Evolutionary conservation across 1,284 basidiomycete genomes (phyloP).

Genomic region (Wallemia ichthyophaga): DNA sequence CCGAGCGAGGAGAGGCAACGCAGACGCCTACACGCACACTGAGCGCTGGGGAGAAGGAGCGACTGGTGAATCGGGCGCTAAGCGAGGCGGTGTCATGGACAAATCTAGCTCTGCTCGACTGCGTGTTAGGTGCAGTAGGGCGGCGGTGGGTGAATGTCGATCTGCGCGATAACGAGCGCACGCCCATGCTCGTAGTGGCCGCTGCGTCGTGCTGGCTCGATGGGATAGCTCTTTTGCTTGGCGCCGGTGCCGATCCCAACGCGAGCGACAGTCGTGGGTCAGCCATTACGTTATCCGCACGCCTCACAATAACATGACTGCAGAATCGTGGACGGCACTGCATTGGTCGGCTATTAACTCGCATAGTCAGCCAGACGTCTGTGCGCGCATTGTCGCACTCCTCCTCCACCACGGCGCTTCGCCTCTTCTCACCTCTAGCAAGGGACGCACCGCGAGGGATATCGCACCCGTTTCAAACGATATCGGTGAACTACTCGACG

Average conservation of each 20-base stretch:
- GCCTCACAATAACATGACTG: neutral
- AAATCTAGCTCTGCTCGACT: neutral
- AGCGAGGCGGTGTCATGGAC: neutral
- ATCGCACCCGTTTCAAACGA: neutral
- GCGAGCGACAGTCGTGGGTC: neutral
- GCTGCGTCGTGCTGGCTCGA: neutral
- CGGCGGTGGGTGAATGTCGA: neutral
- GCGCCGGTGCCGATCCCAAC: neutral
- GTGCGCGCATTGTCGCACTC: neutral
- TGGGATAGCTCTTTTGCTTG: neutral
- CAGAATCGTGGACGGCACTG: neutral
- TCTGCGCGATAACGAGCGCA: neutral
- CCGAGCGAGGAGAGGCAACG: no score
- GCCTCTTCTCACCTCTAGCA: neutral
- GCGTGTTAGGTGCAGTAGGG: neutral
- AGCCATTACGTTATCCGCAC: no score
- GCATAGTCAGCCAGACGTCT: neutral
- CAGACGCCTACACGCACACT: no score
- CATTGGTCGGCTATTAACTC: neutral
- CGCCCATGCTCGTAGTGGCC: neutral
- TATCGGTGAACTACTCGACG: neutral
- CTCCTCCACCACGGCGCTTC: neutral
- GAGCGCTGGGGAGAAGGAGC: no score
- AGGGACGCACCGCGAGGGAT: neutral
- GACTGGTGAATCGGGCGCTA: neutral